Base-by-base conservation (phyloP, 2,329 filamentous ascomycete species). In the Diplocarpon rosae region DNA sequence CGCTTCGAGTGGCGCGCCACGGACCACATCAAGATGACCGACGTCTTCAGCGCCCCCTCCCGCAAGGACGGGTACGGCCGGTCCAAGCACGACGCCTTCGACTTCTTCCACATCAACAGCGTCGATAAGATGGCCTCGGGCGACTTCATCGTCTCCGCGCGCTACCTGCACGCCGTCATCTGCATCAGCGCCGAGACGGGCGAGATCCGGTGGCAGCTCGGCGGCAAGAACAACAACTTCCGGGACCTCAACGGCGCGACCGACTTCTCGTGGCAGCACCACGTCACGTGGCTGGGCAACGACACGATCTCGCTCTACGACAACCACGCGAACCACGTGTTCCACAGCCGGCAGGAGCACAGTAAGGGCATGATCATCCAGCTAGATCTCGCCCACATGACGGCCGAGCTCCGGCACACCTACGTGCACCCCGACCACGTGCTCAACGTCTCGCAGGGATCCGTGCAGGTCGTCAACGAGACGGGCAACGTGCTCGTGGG, bases 1-100 rank as follows among this genome's bases (percentile, higher is more conserved):
- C 37, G 74, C 5, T 75, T 73, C 47, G 66, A 73, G 48, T 76
- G 72, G 69, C 62, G 64, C n/a, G 65, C 63, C 28, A 52, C 65
- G 40, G 65, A 68, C 46, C 65, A 69, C 32, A 45, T 52, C 35
- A 28, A 28, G 14, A 42, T 53, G 35, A 47, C 20, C 30, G 52
- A 54, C 37, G 44, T 46, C 7, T 54, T 40, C 42, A 51, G 39
- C 9, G 31, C 24, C 10, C 46, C 43, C 12, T 37, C 28, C 24
- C 30, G 50, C 30, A 48, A 51, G 28, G 52, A 53, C 17, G 51
- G 48, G 11, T 32, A 47, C 17, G 45, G 45, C 2, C 45, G 49
- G 29, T 44, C 45, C 1, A 47, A 49, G 45, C 37, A 46, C 12
- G 44, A 50, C 38, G 49, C 51, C 10, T 51, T 48, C 33, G 56